Conservation (phyloP, 2,329 filamentous ascomycete species). For the Lachnellula arida region DNA sequence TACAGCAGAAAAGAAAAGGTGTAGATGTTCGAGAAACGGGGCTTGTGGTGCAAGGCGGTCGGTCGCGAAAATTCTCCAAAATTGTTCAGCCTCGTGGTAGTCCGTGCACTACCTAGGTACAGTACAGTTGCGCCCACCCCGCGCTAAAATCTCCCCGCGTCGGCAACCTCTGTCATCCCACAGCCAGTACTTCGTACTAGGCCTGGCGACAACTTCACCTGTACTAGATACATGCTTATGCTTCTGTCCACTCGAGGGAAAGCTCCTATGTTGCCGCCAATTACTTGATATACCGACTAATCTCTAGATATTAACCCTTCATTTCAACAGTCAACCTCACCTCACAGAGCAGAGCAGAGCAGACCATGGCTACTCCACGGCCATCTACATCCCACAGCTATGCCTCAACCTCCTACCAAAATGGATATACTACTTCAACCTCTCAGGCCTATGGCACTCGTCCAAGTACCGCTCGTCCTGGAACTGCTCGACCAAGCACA, state of each 20-base stretch:
- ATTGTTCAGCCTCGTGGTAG: slow-evolving; percentile 25
- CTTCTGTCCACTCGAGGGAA: too few relatives aligned
- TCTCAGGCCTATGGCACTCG: slow-evolving; percentile 24
- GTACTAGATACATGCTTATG: background rate
- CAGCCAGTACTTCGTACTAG: too few relatives aligned
- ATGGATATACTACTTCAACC: slow-evolving; percentile 27
- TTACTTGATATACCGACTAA: slow-evolving; percentile 16
- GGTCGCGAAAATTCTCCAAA: slow-evolving; percentile 14
- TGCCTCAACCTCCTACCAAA: slow-evolving; percentile 24
- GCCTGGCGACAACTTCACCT: background rate
- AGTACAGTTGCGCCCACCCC: background rate
- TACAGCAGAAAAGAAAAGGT: background rate
- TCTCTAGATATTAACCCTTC: background rate
- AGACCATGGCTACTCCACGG: slow-evolving; percentile 16
- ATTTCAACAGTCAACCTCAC: background rate
- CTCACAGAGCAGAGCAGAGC: background rate
- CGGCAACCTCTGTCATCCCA: background rate
- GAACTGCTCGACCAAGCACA: slow-evolving; percentile 29
- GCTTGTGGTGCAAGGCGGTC: slow-evolving; percentile 1
- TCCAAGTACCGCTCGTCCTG: slow-evolving; percentile 24
- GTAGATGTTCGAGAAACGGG: background rate
- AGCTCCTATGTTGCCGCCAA: too few relatives aligned
- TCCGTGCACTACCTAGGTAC: slow-evolving; percentile 4
- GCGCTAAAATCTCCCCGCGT: background rate
- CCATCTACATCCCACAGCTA: slow-evolving; percentile 26